These are phyloP conservation scores for Cryptococcus sp. DNA, from an alignment of 1,284 basidiomycete genomes.

Conservation along the genomic window DNA sequence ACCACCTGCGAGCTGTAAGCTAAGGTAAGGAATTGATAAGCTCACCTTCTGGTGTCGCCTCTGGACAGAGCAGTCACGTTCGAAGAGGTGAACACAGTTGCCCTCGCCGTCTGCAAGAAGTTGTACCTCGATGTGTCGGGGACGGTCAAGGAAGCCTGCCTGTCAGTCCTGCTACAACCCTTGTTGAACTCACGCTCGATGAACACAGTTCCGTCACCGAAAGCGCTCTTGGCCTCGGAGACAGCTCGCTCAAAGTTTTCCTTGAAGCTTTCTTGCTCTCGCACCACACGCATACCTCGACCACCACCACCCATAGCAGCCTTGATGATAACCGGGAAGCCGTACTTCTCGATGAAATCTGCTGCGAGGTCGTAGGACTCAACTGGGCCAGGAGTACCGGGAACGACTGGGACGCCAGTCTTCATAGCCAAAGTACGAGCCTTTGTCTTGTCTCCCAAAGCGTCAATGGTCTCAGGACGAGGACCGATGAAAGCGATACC, in stretches of 20 bases:
- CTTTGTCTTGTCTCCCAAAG: constrained; percentile 98
- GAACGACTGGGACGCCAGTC: constrained; percentile 91
- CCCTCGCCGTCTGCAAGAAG: constrained; percentile 86
- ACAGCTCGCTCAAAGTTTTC: constrained; percentile 89
- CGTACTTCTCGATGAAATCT: constrained; percentile 89
- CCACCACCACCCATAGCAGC: constrained; percentile 99
- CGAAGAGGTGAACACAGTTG: constrained; percentile 95
- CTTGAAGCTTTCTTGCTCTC: constrained; percentile 88
- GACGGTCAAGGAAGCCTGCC: constrained; percentile 79
- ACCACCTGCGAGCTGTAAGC: constrained; percentile 62
- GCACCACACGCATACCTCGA: constrained; percentile 97
- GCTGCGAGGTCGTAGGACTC: constrained; percentile 78
- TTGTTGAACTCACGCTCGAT: constrained; percentile 69
- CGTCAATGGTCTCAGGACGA: constrained; percentile 93
- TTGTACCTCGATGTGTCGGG: constrained; percentile 97
- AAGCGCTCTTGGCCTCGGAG: constrained; percentile 91
- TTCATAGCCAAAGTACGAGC: constrained; percentile 78
- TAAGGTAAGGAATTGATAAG: neutral
- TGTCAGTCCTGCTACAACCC: constrained; percentile 6
- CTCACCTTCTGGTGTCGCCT: constrained; percentile 85
- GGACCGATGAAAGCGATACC: constrained; percentile 98
- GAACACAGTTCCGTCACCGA: constrained; percentile 97
- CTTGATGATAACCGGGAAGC: constrained; percentile 97
- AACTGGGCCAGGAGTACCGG: constrained; percentile 95
- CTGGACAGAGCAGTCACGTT: constrained; percentile 98